Evolutionary conservation across 495 filamentous ascomycete species (phyloP).

Genomic region (Aspergillus sparsus): DNA sequence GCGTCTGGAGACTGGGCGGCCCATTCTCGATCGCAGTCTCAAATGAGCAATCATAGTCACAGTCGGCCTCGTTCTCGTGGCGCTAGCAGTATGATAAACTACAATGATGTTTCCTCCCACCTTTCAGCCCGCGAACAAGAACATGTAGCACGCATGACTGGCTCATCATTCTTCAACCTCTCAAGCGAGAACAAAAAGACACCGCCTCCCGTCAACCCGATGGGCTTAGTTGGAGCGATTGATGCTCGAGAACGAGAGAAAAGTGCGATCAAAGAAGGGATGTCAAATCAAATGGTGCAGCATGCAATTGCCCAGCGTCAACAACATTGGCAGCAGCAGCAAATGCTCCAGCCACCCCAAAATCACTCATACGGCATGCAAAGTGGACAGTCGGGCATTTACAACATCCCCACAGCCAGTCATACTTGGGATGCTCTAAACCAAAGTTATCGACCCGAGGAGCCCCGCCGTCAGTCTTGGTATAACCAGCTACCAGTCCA

Average conservation of each 20-base stretch:
- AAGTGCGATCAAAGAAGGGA: slow-evolving; percentile 67
- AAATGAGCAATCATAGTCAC: slow-evolving; percentile 44
- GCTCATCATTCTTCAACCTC: slow-evolving; percentile 76
- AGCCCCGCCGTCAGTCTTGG: slow-evolving; percentile 45
- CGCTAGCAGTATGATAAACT: slow-evolving; percentile 43
- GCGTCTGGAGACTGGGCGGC: slow-evolving; percentile 59
- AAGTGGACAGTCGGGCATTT: slow-evolving; percentile 27
- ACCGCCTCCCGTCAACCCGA: slow-evolving; percentile 46
- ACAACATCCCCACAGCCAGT: slow-evolving; percentile 45
- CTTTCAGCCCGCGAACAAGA: slow-evolving; percentile 94
- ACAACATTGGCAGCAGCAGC: slow-evolving; percentile 52
- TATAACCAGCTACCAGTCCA: slow-evolving; percentile 37
- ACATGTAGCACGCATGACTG: slow-evolving; percentile 85
- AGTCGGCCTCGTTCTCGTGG: slow-evolving; percentile 55
- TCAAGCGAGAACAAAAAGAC: slow-evolving; percentile 53
- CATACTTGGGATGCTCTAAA: slow-evolving; percentile 47
- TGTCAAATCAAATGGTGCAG: slow-evolving; percentile 72
- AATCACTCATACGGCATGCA: slow-evolving; percentile 18
- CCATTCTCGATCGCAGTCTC: slow-evolving; percentile 48
- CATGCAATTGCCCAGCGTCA: slow-evolving; percentile 77
- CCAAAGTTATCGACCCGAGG: slow-evolving; percentile 36
- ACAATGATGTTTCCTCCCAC: slow-evolving; percentile 59
- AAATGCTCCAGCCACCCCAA: slow-evolving; percentile 14
- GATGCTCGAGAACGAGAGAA: slow-evolving; percentile 74
- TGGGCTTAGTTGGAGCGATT: slow-evolving; percentile 73